These are phyloP conservation scores for Craterostigma plantagineum DNA, from an alignment of 257 asterid genomes.

Conservation along the genomic window DNA sequence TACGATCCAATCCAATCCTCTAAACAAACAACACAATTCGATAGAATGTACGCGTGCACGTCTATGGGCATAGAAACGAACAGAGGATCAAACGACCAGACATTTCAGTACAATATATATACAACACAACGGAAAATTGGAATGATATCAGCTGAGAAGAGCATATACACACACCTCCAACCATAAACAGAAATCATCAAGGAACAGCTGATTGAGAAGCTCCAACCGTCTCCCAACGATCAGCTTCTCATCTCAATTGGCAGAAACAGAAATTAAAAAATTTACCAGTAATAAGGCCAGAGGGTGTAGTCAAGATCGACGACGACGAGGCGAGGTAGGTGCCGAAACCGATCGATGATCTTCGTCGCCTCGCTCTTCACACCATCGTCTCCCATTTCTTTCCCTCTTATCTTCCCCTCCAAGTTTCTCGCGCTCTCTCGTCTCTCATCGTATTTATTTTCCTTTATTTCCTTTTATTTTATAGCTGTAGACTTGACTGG, in stretches of 20 bases:
- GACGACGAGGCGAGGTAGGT: constrained; percentile 80
- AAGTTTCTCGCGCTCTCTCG: neutral
- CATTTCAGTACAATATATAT: too few species aligned
- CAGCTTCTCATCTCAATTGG: constrained; percentile 1
- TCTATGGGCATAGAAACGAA: too few species aligned
- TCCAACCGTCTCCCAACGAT: neutral
- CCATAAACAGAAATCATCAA: too few species aligned
- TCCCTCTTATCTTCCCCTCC: neutral
- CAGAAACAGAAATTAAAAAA: neutral
- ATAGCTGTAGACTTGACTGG: too few species aligned
- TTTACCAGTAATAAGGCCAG: constrained; percentile 50
- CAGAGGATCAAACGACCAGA: too few species aligned
- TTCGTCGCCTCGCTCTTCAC: constrained; percentile 87
- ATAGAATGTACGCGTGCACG: too few species aligned
- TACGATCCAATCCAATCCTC: too few species aligned
- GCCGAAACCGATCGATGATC: constrained; percentile 43
- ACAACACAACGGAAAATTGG: constrained; percentile 1
- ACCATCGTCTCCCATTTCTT: constrained; percentile 61
- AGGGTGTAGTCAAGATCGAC: constrained; percentile 64
- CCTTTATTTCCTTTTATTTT: neutral
- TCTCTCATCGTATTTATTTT: neutral
- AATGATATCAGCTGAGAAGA: neutral
- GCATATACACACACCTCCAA: too few species aligned
- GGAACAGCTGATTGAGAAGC: too few species aligned
- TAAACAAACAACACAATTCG: too few species aligned